Evolutionary conservation across 2,329 filamentous ascomycete species (phyloP), one percentile per base, ranked within the genome.

Genomic region (Emergomyces pasteurianus): DNA sequence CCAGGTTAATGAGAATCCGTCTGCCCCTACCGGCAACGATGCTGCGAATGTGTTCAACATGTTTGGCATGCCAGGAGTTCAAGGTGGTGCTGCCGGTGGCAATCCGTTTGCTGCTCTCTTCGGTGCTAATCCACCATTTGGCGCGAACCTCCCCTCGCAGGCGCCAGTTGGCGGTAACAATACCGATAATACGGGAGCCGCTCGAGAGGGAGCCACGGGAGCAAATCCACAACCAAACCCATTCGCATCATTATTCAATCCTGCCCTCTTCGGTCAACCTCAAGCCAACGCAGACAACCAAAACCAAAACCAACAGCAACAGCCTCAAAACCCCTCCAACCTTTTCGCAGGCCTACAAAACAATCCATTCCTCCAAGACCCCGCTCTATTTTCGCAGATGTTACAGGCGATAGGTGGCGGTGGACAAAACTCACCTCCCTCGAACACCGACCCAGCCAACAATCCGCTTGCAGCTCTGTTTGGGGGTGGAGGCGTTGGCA

Each of bases 21-120:
- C 70, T 63, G 68, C 63, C 47, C 70, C 67, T 60, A 40, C 40
- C 52, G 42, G 54, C 36, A 60, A 60, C 50, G 34, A 55, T 18
- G 40, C 50, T 12, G 72, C 61, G 74, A 67, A 71, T 61, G 69
- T 72, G 59, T 73, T 77, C 61, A 72, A 72, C 53, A 66, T 68
- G 56, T 72, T 75, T 56, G 68, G 67, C 62, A 69, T 68, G 61
- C 55, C 62, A 61, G 61, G 65, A 58, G 58, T 65, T 61, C 62
- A 62, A 60, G 54, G 36, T 21, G 53, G 53, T 28, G 55, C 12
- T 54, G 67, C 61, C 46, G 72, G 69, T 38, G 72, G 67, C n/a
- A 86, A 86, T 65, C 85, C 85, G 1, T 87, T 87, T 66, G 83
- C 83, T 31, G 78, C 80, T 57, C 75, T 87, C 0, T 84, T 87